These are phyloP conservation scores for Vigna nakashimae DNA, from an alignment of 306 rosid species.

Conservation along the genomic window DNA sequence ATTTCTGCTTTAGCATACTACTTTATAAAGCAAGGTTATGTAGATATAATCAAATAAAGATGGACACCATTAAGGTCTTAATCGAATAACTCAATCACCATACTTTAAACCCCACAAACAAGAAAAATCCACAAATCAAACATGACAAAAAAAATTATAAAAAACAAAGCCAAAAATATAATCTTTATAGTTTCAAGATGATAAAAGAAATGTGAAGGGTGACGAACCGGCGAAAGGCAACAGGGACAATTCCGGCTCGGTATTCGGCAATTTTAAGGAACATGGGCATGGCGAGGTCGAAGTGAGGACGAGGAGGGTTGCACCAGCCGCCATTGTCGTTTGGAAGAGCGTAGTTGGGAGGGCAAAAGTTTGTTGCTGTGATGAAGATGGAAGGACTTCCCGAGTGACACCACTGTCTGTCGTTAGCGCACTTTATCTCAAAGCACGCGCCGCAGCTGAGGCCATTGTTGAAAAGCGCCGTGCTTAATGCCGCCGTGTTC, in stretches of 20 bases:
- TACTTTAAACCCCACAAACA: background rate
- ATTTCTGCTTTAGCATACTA: background rate
- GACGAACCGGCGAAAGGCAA: slow-evolving; percentile 78
- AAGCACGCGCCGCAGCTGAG: slow-evolving; percentile 93
- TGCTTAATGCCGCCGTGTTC: slow-evolving; percentile 91
- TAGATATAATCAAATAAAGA: slow-evolving; percentile 15
- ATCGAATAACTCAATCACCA: background rate
- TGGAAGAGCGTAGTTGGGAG: slow-evolving; percentile 90
- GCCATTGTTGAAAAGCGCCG: slow-evolving; percentile 88
- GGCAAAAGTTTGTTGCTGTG: slow-evolving; percentile 96
- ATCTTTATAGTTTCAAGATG: no score
- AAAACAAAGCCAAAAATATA: background rate
- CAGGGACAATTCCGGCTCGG: slow-evolving; percentile 98
- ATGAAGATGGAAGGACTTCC: slow-evolving; percentile 90
- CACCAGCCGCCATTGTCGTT: slow-evolving; percentile 99
- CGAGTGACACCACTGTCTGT: slow-evolving; percentile 79
- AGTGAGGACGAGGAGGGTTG: slow-evolving; percentile 96
- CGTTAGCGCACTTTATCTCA: slow-evolving; percentile 87
- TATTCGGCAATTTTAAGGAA: slow-evolving; percentile 95
- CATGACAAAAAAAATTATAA: background rate
- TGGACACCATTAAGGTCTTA: background rate
- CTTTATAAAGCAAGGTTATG: slow-evolving; percentile 1
- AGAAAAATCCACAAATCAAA: background rate
- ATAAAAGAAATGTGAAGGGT: background rate
- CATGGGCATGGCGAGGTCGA: slow-evolving; percentile 99